These are phyloP conservation scores for Alternaria gansuensis DNA, from an alignment of 2,329 filamentous ascomycete species.

Conservation along the genomic window DNA sequence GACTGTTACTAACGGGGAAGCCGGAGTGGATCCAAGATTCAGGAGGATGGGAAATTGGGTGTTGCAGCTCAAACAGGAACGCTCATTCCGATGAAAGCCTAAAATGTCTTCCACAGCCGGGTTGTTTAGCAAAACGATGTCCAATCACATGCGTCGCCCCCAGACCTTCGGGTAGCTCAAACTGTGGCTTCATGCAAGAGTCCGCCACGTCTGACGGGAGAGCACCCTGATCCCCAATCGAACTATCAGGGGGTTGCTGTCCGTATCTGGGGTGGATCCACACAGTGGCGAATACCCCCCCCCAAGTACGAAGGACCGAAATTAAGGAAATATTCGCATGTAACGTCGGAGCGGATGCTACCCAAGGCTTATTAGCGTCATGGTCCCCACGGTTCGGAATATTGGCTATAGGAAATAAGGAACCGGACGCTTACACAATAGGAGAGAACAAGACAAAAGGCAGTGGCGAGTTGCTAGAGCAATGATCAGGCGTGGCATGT, in stretches of 20 bases:
- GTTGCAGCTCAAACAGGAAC: conserved; percentile 11
- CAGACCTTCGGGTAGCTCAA: conserved; percentile 19
- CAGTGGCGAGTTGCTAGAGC: conserved; percentile 5
- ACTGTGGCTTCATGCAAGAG: conserved; percentile 34
- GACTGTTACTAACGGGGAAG: conserved; percentile 14
- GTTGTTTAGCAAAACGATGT: conserved; percentile 18
- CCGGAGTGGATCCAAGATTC: conserved; percentile 10
- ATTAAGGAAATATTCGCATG: conserved; percentile 23
- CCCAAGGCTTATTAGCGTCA: conserved; percentile 24
- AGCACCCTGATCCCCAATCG: conserved; percentile 12
- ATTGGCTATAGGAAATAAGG: conserved; percentile 22
- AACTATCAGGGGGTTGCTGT: conserved; percentile 5
- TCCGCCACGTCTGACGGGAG: conserved; percentile 29
- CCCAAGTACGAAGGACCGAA: conserved; percentile 20
- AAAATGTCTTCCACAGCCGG: conserved; percentile 21
- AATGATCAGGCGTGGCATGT: conserved; percentile 1
- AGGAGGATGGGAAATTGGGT: conserved; percentile 11
- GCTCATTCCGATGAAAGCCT: conserved; percentile 20
- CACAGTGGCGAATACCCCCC: conserved; percentile 9
- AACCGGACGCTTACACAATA: conserved; percentile 7
- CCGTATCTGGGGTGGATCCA: conserved; percentile 15
- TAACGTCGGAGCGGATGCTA: conserved; percentile 25
- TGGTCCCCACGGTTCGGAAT: conserved; percentile 21
- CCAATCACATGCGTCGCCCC: conserved; percentile 27
- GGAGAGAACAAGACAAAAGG: conserved; percentile 8